These are phyloP conservation scores for Tripterygium wilfordii DNA, from an alignment of 177 flowering plant species.

Conservation along the genomic window DNA sequence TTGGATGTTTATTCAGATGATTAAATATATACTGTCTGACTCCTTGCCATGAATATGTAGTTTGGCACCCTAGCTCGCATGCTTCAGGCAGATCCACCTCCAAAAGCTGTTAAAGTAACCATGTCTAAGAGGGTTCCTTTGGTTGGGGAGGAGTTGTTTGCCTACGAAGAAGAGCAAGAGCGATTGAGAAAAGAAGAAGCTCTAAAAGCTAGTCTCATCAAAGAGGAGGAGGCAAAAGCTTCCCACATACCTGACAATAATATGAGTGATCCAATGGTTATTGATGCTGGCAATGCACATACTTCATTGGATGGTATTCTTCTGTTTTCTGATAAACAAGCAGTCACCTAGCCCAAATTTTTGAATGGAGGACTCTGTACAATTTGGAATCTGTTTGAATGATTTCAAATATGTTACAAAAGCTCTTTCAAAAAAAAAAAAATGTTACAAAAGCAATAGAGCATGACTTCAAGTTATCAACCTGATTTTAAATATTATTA, in stretches of 20 bases:
- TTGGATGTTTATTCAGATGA: too few species aligned
- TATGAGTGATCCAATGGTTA: conserved; percentile 71
- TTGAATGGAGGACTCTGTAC: too few species aligned
- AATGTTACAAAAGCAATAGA: too few species aligned
- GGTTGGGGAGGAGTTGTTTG: conserved; percentile 91
- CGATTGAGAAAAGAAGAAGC: conserved; percentile 83
- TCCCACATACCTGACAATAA: conserved; percentile 43
- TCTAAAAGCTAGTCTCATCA: conserved; percentile 65
- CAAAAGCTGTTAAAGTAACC: conserved; percentile 93
- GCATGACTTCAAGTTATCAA: too few species aligned
- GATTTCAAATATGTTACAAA: too few species aligned
- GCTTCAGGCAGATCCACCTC: conserved; percentile 99
- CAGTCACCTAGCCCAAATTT: too few species aligned
- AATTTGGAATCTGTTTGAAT: too few species aligned
- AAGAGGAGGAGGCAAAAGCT: conserved; percentile 78
- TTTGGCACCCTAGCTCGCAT: conserved; percentile 89
- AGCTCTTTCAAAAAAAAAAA: too few species aligned
- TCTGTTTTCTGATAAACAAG: not conserved
- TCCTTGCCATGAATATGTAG: conserved; percentile 32
- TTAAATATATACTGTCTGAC: not conserved
- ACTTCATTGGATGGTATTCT: conserved; percentile 58
- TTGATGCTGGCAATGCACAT: conserved; percentile 40
- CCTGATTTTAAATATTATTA: too few species aligned
- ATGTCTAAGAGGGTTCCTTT: conserved; percentile 87
- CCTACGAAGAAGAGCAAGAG: conserved; percentile 96